Evolutionary conservation across 208 protist species (phyloP).

Genomic region (Crithidia bombi): DNA sequence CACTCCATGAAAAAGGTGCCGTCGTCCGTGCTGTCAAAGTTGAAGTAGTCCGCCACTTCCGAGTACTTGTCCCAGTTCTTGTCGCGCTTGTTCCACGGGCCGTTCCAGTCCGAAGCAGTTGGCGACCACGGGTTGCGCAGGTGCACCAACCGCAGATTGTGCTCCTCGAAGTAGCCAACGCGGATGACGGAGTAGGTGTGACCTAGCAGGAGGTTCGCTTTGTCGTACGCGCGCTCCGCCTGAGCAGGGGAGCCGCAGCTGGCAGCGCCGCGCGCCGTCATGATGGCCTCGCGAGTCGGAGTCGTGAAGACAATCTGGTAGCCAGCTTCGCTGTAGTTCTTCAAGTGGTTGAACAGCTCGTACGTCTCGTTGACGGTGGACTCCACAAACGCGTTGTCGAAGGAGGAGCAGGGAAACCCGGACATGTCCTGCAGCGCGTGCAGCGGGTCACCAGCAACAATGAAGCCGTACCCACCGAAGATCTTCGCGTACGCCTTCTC

Average conservation of each 20-base stretch:
- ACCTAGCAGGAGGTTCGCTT: slow-evolving; percentile 52
- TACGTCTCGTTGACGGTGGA: slow-evolving; percentile 43
- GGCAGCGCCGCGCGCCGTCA: slow-evolving; percentile 41
- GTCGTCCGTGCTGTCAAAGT: slow-evolving; percentile 47
- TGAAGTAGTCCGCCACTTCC: slow-evolving; percentile 47
- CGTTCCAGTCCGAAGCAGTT: slow-evolving; percentile 44
- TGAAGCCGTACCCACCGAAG: slow-evolving; percentile 79
- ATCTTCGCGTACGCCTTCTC: slow-evolving; percentile 93
- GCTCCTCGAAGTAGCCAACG: slow-evolving; percentile 56
- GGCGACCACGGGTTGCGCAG: slow-evolving; percentile 75
- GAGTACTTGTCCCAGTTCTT: slow-evolving; percentile 67
- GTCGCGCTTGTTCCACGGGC: slow-evolving; percentile 67
- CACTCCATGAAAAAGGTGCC: slow-evolving; percentile 83
- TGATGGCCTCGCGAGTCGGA: slow-evolving; percentile 62
- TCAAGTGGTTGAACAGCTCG: slow-evolving; percentile 62
- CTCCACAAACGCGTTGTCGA: slow-evolving; percentile 72
- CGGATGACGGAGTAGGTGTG: slow-evolving; percentile 75
- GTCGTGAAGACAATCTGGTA: slow-evolving; percentile 71
- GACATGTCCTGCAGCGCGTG: slow-evolving; percentile 82
- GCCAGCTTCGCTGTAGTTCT: slow-evolving; percentile 43
- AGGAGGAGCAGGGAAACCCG: slow-evolving; percentile 71
- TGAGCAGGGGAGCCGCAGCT: slow-evolving; percentile 28
- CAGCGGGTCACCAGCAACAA: slow-evolving; percentile 74
- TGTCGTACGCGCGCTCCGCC: slow-evolving; percentile 60
- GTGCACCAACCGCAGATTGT: slow-evolving; percentile 61